Evolutionary conservation across 257 asterid genomes (phyloP), one percentile per base, ranked within the genome.

Genomic region (Ajuga chamaepitys): DNA sequence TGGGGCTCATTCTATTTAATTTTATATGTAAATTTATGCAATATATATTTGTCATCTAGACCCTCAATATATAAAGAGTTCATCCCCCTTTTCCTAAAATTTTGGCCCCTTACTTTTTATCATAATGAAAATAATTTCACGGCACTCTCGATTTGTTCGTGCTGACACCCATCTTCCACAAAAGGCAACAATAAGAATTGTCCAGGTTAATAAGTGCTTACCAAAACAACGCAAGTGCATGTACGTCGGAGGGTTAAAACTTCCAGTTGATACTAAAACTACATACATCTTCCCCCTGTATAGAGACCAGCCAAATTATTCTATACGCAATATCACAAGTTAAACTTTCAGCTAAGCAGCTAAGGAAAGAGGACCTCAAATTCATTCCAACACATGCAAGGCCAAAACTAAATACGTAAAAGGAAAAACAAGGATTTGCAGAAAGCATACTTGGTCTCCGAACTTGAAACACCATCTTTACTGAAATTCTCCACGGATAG

Each of bases 141-240:
- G n/a, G n/a, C n/a, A n/a, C n/a, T n/a, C n/a, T n/a, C n/a, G n/a
- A n/a, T n/a, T n/a, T n/a, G n/a, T n/a, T n/a, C n/a, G 7, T 30
- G 7, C 2, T 4, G 7, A 30, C 1, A 30, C 5, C 37, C 37
- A 1, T 30, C 7, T 30, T 1, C 4, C 37, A n/a, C 21, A 24
- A 10, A n/a, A 21, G n/a, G n/a, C n/a, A n/a, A n/a, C n/a, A n/a
- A 5, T 7, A 9, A 20, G 30, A 21, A 55, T 1, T 20, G n/a
- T n/a, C n/a, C 10, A 61, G 35, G 37, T 22, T 18, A 20, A 38
- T 20, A 68, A 20, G 16, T 5, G 58, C 77, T 58, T 58, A 92
- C 98, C 98, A 26, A 92, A 89, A 67, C 95, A 87, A 35, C 98
- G 91, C 74, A 92, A 59, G 70, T 92, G 98, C 97, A 92, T 87